Evolutionary conservation across 768 basidiomycete species (phyloP).

Genomic region (Dacryopinax spathularia): DNA sequence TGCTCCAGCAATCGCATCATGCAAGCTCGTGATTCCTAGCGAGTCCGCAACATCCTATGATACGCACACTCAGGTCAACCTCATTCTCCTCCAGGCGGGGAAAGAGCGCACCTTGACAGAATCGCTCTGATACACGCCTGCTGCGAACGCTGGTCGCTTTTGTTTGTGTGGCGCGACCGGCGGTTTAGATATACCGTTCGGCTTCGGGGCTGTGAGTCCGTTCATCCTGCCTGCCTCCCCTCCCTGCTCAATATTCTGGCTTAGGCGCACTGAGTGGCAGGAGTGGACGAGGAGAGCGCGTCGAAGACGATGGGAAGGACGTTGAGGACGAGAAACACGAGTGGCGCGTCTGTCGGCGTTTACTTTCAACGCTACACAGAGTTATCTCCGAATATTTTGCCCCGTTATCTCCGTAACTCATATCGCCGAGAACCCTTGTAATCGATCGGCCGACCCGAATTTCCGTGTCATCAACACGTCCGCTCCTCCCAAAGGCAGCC

Average conservation of each 20-base stretch:
- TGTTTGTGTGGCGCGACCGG: background rate
- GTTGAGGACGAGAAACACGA: conserved; percentile 3
- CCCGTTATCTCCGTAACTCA: too few species aligned
- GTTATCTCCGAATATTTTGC: too few species aligned
- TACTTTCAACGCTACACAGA: too few species aligned
- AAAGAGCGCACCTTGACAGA: background rate
- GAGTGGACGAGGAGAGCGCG: too few species aligned
- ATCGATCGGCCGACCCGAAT: too few species aligned
- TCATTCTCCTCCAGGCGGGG: background rate
- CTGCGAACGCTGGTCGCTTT: background rate
- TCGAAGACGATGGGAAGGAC: conserved; percentile 3
- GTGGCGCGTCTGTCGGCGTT: too few species aligned
- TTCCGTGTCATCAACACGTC: too few species aligned
- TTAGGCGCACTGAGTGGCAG: too few species aligned
- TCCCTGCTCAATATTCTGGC: too few species aligned
- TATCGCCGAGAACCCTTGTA: too few species aligned
- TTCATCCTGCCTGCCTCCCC: background rate
- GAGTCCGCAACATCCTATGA: conserved; percentile 85
- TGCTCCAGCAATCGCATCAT: conserved; percentile 65
- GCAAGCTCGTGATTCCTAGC: conserved; percentile 55
- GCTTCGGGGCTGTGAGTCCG: background rate
- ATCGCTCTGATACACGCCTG: background rate
- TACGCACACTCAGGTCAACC: conserved; percentile 2
- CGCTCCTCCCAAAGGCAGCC: too few species aligned
- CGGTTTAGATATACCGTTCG: background rate